Conservation (phyloP, 73 alveolate species). For the Stentor coeruleus region DNA sequence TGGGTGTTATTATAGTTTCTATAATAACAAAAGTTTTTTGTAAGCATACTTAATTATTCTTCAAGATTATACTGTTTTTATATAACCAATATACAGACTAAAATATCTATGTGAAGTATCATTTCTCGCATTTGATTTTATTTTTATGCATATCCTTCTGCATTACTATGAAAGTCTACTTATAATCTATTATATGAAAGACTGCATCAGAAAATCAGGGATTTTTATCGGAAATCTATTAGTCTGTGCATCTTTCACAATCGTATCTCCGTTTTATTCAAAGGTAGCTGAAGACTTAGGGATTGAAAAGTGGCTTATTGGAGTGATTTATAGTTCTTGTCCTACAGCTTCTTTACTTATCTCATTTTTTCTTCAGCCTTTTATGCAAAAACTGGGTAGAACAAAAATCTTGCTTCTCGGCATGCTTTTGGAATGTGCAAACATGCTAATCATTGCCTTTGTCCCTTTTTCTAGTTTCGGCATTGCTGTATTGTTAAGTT, state of each 20-base stretch:
- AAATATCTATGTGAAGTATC: too few species aligned
- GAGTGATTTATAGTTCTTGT: neutral
- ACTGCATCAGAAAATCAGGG: neutral
- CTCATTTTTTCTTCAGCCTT: neutral
- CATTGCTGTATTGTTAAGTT: neutral
- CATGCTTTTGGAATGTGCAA: neutral
- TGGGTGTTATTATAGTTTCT: too few species aligned
- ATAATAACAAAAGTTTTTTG: too few species aligned
- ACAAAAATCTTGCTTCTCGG: neutral
- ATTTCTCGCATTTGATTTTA: too few species aligned
- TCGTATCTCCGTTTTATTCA: neutral
- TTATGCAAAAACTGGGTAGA: neutral
- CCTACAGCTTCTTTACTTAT: neutral
- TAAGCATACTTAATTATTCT: too few species aligned
- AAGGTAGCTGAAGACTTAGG: conserved; percentile 6
- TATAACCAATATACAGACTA: too few species aligned
- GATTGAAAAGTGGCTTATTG: neutral
- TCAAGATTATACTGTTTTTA: too few species aligned
- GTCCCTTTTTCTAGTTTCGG: neutral
- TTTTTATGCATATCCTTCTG: too few species aligned
- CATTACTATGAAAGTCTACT: too few species aligned
- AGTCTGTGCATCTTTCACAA: neutral
- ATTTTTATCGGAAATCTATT: neutral
- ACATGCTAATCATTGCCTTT: neutral
- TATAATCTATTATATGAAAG: neutral